Base-by-base conservation (phyloP, 1,139 yeast species). In the Protomyces inundatus region DNA sequence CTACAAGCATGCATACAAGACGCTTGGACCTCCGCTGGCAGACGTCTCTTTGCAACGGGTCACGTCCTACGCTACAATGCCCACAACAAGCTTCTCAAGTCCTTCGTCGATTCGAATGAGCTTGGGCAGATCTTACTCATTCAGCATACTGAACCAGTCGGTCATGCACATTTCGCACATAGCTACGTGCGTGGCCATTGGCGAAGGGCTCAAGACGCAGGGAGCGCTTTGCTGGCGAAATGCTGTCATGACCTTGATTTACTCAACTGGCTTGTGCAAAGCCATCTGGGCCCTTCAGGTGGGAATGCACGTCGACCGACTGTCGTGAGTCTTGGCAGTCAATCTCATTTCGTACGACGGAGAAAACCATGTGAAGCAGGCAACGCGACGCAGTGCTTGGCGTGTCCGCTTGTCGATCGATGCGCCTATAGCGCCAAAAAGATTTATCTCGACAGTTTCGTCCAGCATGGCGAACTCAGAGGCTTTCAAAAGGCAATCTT, bases 171-270 rank as follows among this genome's bases (percentile, higher is more conserved):
- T 58, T 71, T 70, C 67, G 73, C 74, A 1, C 74, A 71, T 60
- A 71, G 73, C 10, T 71, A 70, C 64, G 74, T 71, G n/a, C 70
- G 74, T 12, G 74, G 74, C 14, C 70, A 71, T 61, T 71, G 74
- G 74, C 65, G 70, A 23, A 60, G 67, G 14, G 67, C 67, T 39
- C 67, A 65, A 6, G 65, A 67, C n/a, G 65, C 71, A 12, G 67
- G 71, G 12, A 71, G 71, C 60, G 67, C 71, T n/a, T 67, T 71
- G n/a, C 70, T 71, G 74, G 69, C 73, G 46, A 71, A 71, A 60
- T 71, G 72, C 66, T 71, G 73, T 55, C 73, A 71, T 53, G 73
- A 71, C 61, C 65, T 71, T 33, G 73, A 71, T 63, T 67, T 71
- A 6, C 64, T 71, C 58, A 59, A 70, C 67, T 71, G 73, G 73